These are phyloP conservation scores for Oxalis stricta DNA, from an alignment of 441 rosid species.

Conservation along the genomic window DNA sequence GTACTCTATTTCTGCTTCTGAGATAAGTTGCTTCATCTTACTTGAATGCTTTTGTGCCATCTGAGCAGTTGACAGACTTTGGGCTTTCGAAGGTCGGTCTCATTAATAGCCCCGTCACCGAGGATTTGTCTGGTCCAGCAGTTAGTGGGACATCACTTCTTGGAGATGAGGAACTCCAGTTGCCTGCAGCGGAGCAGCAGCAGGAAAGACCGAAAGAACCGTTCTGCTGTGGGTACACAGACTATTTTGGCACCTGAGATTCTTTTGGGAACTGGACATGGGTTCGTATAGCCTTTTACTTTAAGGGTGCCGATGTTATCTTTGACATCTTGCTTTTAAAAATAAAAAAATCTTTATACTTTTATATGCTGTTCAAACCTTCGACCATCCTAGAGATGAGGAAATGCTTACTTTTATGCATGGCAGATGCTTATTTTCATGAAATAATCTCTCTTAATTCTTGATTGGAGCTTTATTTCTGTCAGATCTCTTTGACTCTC, in stretches of 20 bases:
- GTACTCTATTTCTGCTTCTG: background rate
- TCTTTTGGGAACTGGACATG: constrained; percentile 98
- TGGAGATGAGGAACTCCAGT: constrained; percentile 62
- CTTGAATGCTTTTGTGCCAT: constrained; percentile 12
- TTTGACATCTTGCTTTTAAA: constrained; percentile 8
- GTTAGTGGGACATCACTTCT: constrained; percentile 80
- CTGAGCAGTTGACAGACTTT: constrained; percentile 87
- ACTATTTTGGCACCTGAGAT: constrained; percentile 99
- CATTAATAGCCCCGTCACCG: constrained; percentile 97
- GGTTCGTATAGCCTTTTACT: constrained; percentile 40
- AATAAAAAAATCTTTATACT: constrained; percentile 1
- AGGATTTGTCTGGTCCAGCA: constrained; percentile 92
- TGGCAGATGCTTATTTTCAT: too few species aligned
- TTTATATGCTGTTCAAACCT: too few species aligned
- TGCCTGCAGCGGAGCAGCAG: constrained; percentile 52
- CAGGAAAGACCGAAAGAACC: constrained; percentile 78
- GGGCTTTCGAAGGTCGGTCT: constrained; percentile 99
- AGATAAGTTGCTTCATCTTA: constrained; percentile 5
- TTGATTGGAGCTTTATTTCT: background rate
- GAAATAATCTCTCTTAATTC: too few species aligned
- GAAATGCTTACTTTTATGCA: background rate
- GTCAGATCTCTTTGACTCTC: background rate
- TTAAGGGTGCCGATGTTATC: constrained; percentile 18
- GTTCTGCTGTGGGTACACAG: constrained; percentile 99
- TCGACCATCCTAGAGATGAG: background rate